Conservation (phyloP, 345 rosid species). For the Ailanthus altissimus region DNA sequence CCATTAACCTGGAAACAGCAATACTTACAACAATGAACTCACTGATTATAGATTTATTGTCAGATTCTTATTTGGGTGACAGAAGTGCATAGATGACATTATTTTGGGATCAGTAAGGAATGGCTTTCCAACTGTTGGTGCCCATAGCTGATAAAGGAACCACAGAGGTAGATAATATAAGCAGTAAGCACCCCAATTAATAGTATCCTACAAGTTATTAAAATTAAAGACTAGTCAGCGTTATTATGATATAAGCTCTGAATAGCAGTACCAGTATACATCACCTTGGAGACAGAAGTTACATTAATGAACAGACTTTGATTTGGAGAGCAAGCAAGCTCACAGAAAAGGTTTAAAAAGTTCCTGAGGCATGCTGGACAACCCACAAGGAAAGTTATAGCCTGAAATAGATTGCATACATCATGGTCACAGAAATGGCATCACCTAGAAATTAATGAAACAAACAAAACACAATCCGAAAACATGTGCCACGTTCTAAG, state of each 20-base stretch:
- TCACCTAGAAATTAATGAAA: not conserved
- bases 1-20: constrained; percentile 60
- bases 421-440: not conserved
- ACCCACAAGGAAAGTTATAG: constrained; percentile 92
- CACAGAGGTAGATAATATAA: not conserved
- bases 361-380: constrained; percentile 99
- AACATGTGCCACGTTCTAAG: not conserved
- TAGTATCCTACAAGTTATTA: not conserved
- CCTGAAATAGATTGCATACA: constrained; percentile 48
- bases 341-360: constrained; percentile 91
- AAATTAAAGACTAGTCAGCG: not conserved
- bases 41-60: constrained; percentile 10
- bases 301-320: constrained; percentile 93
- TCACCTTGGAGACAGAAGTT: constrained; percentile 79
- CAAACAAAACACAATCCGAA: not conserved
- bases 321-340: constrained; percentile 89
- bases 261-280: constrained; percentile 18
- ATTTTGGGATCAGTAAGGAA: not conserved
- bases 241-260: not conserved
- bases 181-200: not conserved
- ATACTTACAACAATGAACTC: not conserved
- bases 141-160: not conserved
- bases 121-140: not conserved
- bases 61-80: not conserved
- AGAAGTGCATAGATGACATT: not conserved